Base-by-base conservation (phyloP, 1,139 yeast genomes). In the Kurtzmaniella quercitrusa region DNA sequence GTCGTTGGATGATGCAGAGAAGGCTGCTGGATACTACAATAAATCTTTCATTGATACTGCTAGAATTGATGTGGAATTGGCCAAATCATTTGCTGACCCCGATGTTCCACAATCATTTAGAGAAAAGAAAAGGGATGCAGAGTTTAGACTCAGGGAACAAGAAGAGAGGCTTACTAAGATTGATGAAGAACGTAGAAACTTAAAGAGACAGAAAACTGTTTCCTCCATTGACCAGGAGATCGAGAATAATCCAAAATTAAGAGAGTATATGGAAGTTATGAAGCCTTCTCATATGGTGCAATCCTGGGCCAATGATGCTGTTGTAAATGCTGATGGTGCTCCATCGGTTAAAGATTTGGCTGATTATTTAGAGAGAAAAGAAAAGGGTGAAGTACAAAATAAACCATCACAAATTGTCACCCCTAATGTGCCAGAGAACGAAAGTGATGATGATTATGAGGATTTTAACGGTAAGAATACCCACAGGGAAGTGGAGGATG, bases 51-150 rank as follows among this genome's bases (percentile, higher is more conserved):
- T 93, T 45, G 95, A 89, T 55, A 90, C 97, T 0, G 75, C 95
- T 2, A 79, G 78, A 53, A 76, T 93, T 27, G 82, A 79, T 39
- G 98, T 93, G 7, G 81, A 81, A 41, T 57, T 85, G 44, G 98
- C 98, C 1, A 88, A 87, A 65, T 78, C 93, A 38, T 85, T 87
- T 61, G 83, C 88, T 11, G 96, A 88, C 60, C 90, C 93, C 4
- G 68, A 69, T 7, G 91, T 86, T 8, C 95, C 95, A n/a, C 64
- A 78, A 47, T 80, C 94, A 0, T 76, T 81, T 70, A 82, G 74
- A 51, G 87, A 84, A 48, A 79, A 78, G 65, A 73, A 75, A 53
- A 71, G 79, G 58, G 73, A 75, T 52, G 80, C 81, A 14, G 74
- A 73, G 40, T 76, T 73, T 34, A 73, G 79, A 48, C 62, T 83